Evolutionary conservation across 352 stramenopile species (phyloP), one percentile per base, ranked within the genome.

Genomic region (Globisporangium emineosum): DNA sequence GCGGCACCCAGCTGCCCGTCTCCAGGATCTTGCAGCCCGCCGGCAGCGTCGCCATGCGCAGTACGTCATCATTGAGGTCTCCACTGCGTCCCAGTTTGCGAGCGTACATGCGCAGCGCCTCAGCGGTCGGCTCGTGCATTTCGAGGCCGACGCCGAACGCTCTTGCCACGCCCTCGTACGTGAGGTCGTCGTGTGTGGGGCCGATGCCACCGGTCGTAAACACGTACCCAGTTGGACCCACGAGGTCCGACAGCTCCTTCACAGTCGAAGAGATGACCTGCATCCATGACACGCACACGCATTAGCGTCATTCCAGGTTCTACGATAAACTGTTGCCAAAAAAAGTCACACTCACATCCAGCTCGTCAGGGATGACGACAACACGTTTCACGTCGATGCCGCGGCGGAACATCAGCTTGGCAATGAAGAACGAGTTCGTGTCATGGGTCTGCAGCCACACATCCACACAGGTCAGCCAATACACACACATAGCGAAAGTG

Each of bases 161-260:
- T 33, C 78, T 78, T 7, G 86, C 86, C 64, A 93, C 81, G 64
- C 81, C 85, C 57, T 93, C 81, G 64, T 96, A 96, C 8, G 87
- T 95, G 69, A 95, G 91, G 67, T 95, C 87, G 69, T 95, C 87
- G 58, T 95, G 87, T 10, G 87, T 95, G 2, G 85, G 87, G 7
- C 87, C 87, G 45, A 95, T 93, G 40, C 86, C 86, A 61, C 86
- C 86, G 9, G 86, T 93, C n/a, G 86, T 93, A 72, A 95, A 80
- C n/a, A 95, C 84, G 58, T 91, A 95, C 33, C 86, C 86, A 23
- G 59, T 79, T 9, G 77, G 74, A 0, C 86, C 84, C 6, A 95
- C 86, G 15, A 90, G 75, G 13, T 89, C 72, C n/a, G 83, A 93
- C 10, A 96, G 69, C 29, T 89, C 66, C 60, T 89, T 80, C 23